Conservation (phyloP, 441 rosid species). For the Populus hybrid region DNA sequence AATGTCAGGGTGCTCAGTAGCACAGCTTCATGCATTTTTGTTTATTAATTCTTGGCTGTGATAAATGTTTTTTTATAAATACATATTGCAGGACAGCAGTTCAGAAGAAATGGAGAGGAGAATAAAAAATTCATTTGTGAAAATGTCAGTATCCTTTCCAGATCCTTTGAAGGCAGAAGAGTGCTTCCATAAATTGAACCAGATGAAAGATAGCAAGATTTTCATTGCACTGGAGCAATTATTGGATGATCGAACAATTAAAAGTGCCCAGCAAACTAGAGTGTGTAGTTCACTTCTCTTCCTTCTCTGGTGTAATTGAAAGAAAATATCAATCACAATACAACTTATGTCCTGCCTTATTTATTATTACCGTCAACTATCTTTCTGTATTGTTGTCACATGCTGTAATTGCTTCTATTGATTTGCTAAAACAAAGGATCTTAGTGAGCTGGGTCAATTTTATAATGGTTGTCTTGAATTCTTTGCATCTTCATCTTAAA, state of each 20-base stretch:
- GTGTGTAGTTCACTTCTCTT: constrained; percentile 39
- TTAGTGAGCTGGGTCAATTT: not conserved
- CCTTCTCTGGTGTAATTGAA: constrained; percentile 8
- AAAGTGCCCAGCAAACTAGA: constrained; percentile 40
- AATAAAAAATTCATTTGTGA: constrained; percentile 43
- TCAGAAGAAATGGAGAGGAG: constrained; percentile 51
- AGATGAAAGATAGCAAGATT: constrained; percentile 58
- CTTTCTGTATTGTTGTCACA: not conserved
- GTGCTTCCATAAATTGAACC: constrained; percentile 61
- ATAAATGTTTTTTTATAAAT: constrained; percentile 21
- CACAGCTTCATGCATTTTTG: constrained; percentile 1
- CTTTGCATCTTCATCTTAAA: not conserved
- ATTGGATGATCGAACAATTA: constrained; percentile 46
- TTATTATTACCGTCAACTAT: constrained; percentile 7
- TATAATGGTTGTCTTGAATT: not conserved
- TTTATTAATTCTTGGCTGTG: not conserved
- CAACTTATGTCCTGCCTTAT: constrained; percentile 6
- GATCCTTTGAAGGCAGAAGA: constrained; percentile 79
- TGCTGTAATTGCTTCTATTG: not conserved
- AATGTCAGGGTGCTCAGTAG: not conserved
- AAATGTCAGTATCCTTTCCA: constrained; percentile 76
- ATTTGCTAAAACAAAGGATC: not conserved
- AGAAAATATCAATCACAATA: constrained; percentile 1
- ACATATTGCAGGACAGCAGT: constrained; percentile 49
- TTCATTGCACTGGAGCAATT: constrained; percentile 54